Conservation (phyloP, 2,329 filamentous ascomycete species). For the Arthrobotrys iridis region DNA sequence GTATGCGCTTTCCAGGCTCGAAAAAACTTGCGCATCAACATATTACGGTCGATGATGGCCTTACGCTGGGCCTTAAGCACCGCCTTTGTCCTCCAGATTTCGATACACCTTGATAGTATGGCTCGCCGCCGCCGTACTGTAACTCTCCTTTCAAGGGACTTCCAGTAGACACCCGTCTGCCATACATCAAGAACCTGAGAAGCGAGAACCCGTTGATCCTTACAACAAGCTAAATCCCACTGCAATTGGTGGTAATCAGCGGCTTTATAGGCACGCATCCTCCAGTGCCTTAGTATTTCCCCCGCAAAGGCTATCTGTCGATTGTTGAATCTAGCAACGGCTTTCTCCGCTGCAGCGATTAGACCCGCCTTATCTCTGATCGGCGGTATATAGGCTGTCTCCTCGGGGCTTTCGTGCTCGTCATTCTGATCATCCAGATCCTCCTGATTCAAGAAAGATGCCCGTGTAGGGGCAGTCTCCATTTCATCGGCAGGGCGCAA, state of each 20-base stretch:
- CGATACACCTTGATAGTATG: constrained; percentile 23
- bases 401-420: constrained; percentile 20
- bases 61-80: constrained; percentile 33
- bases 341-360: constrained; percentile 44
- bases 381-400: constrained; percentile 44
- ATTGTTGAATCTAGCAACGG: constrained; percentile 34
- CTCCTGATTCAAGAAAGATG: constrained; percentile 45
- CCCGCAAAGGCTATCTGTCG: constrained; percentile 24
- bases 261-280: constrained; percentile 23
- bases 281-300: constrained; percentile 41
- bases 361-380: constrained; percentile 40
- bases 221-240: constrained; percentile 48
- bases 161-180: constrained; percentile 40
- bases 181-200: constrained; percentile 51
- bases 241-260: constrained; percentile 46
- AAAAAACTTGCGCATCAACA: constrained; percentile 50
- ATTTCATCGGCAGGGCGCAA: constrained; percentile 32
- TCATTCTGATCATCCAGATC: constrained; percentile 51
- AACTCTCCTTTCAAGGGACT: constrained; percentile 30
- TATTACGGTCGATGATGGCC: constrained; percentile 37
- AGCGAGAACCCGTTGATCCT: constrained; percentile 41
- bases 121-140: constrained; percentile 11
- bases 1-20: constrained; percentile 41
- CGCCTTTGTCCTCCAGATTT: constrained; percentile 44
- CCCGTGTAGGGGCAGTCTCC: constrained; percentile 35